Conservation (phyloP, 2,329 filamentous ascomycete genomes). For the Arthrobotrys musiformis region DNA sequence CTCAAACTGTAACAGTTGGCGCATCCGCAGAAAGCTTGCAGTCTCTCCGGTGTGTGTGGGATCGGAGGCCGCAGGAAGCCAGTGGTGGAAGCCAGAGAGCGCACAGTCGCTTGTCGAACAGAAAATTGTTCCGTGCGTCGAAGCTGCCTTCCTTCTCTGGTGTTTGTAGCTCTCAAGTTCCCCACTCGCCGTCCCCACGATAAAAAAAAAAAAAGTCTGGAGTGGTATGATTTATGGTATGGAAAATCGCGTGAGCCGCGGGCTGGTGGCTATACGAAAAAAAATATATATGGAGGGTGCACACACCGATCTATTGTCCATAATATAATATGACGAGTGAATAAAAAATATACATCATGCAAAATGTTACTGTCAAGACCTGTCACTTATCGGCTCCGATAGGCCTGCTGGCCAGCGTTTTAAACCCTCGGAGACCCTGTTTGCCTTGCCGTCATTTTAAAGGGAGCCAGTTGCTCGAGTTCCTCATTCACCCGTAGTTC, state of each 20-base stretch:
- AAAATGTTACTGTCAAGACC: slow-evolving; percentile 35
- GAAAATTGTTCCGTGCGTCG: slow-evolving; percentile 56
- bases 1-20: slow-evolving; percentile 12
- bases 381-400: slow-evolving; percentile 50
- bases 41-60: slow-evolving; percentile 18
- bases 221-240: slow-evolving; percentile 43
- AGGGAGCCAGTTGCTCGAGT: slow-evolving; percentile 52
- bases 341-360: not conserved
- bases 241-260: slow-evolving; percentile 34
- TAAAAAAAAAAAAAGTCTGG: slow-evolving; percentile 17
- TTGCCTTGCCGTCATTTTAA: slow-evolving; percentile 49
- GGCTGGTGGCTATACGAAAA: not conserved
- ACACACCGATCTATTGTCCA: slow-evolving; percentile 2
- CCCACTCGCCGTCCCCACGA: slow-evolving; percentile 50
- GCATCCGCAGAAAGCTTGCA: slow-evolving; percentile 26
- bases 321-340: slow-evolving; percentile 17
- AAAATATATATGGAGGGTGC: no score
- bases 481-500: slow-evolving; percentile 55
- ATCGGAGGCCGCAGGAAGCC: slow-evolving; percentile 33
- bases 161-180: slow-evolving; percentile 44
- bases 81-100: slow-evolving; percentile 6
- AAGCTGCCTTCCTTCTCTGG: slow-evolving; percentile 55
- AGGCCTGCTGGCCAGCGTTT: slow-evolving; percentile 32
- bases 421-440: slow-evolving; percentile 51
- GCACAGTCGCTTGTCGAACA: slow-evolving; percentile 48